A percentile compares a stretch with the other conserved stretches of the same genome.
phyloP scores from a whole-genome alignment of 345 rosid species.

The Anastatica hierochuntica region DNA sequence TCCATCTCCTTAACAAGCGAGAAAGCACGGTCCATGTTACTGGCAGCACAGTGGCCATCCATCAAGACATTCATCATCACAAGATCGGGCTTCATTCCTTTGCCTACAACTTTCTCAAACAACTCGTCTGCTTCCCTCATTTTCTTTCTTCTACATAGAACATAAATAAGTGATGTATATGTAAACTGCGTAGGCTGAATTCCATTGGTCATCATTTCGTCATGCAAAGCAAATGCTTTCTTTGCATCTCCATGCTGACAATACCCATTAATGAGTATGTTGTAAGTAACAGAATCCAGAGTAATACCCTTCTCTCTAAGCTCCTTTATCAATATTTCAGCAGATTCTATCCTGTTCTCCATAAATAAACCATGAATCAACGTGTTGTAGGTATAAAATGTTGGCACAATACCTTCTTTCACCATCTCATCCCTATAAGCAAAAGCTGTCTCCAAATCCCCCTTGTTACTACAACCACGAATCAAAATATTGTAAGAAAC shows the following conservation, averaged over 20 bases:
- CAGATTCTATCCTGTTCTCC: conserved; percentile 54
- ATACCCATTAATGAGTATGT: conserved; percentile 77
- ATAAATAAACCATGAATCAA: conserved; percentile 73
- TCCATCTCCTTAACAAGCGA: conserved; percentile 65
- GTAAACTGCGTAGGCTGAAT: conserved; percentile 61
- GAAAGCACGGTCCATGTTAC: conserved; percentile 63
- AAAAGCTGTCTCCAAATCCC: conserved; percentile 55
- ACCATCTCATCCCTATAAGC: conserved; percentile 72
- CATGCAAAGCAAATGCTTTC: conserved; percentile 57
- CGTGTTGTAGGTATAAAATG: conserved; percentile 69
- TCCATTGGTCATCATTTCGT: conserved; percentile 56
- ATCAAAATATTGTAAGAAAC: conserved; percentile 74
- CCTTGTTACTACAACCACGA: conserved; percentile 62
- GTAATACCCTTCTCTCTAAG: conserved; percentile 49
- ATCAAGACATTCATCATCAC: conserved; percentile 73
- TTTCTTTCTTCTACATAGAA: conserved; percentile 50
- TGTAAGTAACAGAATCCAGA: conserved; percentile 64
- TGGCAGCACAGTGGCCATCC: conserved; percentile 63
- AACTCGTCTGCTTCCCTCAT: conserved; percentile 65
- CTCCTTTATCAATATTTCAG: conserved; percentile 53
- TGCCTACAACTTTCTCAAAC: conserved; percentile 42
- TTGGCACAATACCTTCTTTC: conserved; percentile 46
- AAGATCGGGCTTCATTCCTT: conserved; percentile 48
- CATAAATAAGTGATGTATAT: conserved; percentile 72
- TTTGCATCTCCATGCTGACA: conserved; percentile 58